These are phyloP conservation scores for Elsinoe arachidis DNA, from an alignment of 2,329 filamentous ascomycete genomes.

Conservation along the genomic window DNA sequence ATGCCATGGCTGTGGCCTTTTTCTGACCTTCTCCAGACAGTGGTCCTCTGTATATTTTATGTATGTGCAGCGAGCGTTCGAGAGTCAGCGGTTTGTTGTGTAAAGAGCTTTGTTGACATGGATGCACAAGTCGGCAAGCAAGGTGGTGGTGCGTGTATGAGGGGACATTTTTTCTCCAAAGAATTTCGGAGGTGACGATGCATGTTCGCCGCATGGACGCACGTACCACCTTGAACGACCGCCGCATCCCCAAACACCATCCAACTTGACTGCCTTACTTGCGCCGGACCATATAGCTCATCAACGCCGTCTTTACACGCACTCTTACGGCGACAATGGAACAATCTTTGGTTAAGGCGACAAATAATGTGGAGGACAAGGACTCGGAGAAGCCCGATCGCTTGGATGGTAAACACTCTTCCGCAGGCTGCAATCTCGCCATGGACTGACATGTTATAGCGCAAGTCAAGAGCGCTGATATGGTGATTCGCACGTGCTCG, in stretches of 20 bases:
- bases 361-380: not conserved
- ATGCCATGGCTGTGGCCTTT: conserved; percentile 44
- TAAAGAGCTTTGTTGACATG: too few species aligned
- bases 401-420: conserved; percentile 56
- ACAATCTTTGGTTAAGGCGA: not conserved
- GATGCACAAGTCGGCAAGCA: not conserved
- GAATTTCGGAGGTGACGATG: conserved; percentile 12
- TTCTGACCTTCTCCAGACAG: too few species aligned
- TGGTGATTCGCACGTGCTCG: conserved; percentile 56
- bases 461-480: conserved; percentile 96
- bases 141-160: not conserved
- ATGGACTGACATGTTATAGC: conserved; percentile 45
- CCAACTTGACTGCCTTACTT: too few species aligned
- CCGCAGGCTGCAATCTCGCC: not conserved
- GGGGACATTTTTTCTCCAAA: conserved; percentile 8
- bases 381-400: conserved; percentile 43
- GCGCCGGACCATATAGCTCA: too few species aligned
- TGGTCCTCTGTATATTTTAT: too few species aligned
- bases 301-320: too few species aligned
- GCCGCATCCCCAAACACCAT: not conserved
- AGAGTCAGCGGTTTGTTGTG: too few species aligned
- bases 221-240: not conserved
- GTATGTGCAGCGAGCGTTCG: too few species aligned
- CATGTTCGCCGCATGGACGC: not conserved
- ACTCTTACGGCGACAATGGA: not conserved